Evolutionary conservation across 228 moss, liverwort and hornwort species (phyloP), one percentile per base, ranked within the genome.

Genomic region (Sphagnum fallax): DNA sequence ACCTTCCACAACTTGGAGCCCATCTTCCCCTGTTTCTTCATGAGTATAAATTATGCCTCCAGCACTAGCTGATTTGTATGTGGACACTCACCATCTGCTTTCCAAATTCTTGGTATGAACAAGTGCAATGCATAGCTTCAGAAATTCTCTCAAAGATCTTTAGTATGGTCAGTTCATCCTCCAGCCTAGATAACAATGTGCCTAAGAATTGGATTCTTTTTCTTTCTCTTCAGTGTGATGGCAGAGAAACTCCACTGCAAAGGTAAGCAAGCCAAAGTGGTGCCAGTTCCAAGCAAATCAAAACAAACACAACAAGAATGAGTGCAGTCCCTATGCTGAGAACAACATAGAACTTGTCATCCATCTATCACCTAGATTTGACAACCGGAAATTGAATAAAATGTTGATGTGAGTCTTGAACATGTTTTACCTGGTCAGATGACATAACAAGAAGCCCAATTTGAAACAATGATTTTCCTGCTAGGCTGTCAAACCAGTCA

Each of bases 401-500:
- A 32, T 32, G 32, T 32, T 32, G 32, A 32, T 32, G 32, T 32
- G 32, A 32, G 32, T 32, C 32, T 32, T 32, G 32, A 32, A 3
- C 32, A 32, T 32, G 32, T 32, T 32, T 15, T 75, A 86, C 92
- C 91, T 92, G 62, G 32, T 65, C 82, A 52, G 86, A 52, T 60
- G 83, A 65, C 88, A 91, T 91, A 47, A 76, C 65, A 53, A 92
- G 96, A 60, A 96, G 83, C 18, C 86, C 91, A 12, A 96, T 72
- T 66, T 89, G 83, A 50, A 80, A 55, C 32, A 96, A 69, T 10
- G 89, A 60, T 75, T 85, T 96, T 6, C 80, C 75, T 55, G 91
- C 91, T 16, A 96, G 51, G 51, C 77, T 82, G 61, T 96, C 91
- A 48, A 92, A 96, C 92, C 96, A 96, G 60, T 92, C 92, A 52